A percentile compares a stretch with the other conserved stretches of the same genome.
phyloP scores from a whole-genome alignment of 768 basidiomycete species.

The Collybiopsis confluens region DNA sequence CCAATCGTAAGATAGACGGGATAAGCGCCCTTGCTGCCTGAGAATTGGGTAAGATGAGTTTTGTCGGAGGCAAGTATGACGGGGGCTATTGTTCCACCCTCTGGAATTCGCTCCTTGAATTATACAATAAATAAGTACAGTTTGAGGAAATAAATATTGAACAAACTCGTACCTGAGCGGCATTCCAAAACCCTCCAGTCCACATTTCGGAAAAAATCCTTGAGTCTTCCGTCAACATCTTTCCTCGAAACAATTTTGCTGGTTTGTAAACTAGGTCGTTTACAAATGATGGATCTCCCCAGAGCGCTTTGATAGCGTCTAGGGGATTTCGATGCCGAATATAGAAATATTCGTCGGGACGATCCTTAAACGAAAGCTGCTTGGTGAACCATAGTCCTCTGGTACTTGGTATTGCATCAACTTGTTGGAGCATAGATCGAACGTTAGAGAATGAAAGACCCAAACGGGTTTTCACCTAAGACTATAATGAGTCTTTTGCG shows the following conservation, averaged over 20 bases:
- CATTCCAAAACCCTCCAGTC: slow-evolving; percentile 13
- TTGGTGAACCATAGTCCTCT: background rate
- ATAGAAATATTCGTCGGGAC: background rate
- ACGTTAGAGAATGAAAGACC: background rate
- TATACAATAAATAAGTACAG: too few species aligned
- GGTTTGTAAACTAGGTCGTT: too few species aligned
- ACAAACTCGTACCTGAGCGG: slow-evolving; percentile 4
- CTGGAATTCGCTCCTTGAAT: background rate
- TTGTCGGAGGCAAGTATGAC: slow-evolving; percentile 22
- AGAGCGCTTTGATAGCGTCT: slow-evolving; percentile 7
- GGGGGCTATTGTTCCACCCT: background rate
- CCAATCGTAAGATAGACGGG: slow-evolving; percentile 32
- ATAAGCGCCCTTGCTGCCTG: slow-evolving; percentile 24
- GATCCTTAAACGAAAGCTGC: slow-evolving; percentile 13
- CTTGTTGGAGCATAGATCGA: background rate
- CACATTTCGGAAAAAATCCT: slow-evolving; percentile 14
- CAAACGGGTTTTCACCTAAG: background rate
- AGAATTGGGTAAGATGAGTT: slow-evolving; percentile 23
- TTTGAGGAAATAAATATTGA: background rate
- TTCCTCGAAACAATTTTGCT: too few species aligned
- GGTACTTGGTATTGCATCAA: background rate
- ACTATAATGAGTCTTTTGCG: too few species aligned
- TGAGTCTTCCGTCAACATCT: too few species aligned
- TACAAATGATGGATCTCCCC: background rate
- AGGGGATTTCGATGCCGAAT: slow-evolving; percentile 12